phyloP scores from a whole-genome alignment of 768 basidiomycete genomes.

The Suillus cothurnatus region DNA sequence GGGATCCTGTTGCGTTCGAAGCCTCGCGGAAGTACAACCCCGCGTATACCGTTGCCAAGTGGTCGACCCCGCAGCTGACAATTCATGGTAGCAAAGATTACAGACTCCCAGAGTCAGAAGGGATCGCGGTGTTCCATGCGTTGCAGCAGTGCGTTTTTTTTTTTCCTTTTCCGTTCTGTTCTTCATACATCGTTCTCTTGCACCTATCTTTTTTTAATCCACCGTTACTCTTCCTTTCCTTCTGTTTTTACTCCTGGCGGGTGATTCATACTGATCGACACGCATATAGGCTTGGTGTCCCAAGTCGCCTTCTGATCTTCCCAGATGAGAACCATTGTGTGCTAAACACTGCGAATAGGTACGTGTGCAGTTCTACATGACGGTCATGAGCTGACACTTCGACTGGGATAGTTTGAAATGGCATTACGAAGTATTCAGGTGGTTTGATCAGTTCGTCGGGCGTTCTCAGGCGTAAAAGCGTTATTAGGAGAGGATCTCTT shows the following conservation, averaged over 20 bases:
- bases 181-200: not conserved
- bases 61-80: conserved; percentile 83
- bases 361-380: conserved; percentile 15
- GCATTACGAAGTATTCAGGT: conserved; percentile 93
- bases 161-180: not conserved
- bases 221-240: not conserved
- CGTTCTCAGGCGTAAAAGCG: conserved; percentile 6
- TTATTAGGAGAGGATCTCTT: not conserved
- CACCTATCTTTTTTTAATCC: not conserved
- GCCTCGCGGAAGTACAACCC: conserved; percentile 74
- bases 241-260: not conserved
- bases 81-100: conserved; percentile 91
- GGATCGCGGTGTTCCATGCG: conserved; percentile 84
- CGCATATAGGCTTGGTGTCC: conserved; percentile 58
- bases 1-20: conserved; percentile 59
- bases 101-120: conserved; percentile 82
- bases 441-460: conserved; percentile 76
- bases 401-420: conserved; percentile 70
- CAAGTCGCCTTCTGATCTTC: conserved; percentile 80
- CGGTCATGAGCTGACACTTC: not conserved
- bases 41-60: conserved; percentile 77
- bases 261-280: conserved; percentile 1
- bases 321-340: conserved; percentile 96
- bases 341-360: conserved; percentile 76
- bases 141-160: conserved; percentile 79